Evolutionary conservation across 345 rosid species (phyloP), one percentile per base, ranked within the genome.

Genomic region (Raphanus sativus): DNA sequence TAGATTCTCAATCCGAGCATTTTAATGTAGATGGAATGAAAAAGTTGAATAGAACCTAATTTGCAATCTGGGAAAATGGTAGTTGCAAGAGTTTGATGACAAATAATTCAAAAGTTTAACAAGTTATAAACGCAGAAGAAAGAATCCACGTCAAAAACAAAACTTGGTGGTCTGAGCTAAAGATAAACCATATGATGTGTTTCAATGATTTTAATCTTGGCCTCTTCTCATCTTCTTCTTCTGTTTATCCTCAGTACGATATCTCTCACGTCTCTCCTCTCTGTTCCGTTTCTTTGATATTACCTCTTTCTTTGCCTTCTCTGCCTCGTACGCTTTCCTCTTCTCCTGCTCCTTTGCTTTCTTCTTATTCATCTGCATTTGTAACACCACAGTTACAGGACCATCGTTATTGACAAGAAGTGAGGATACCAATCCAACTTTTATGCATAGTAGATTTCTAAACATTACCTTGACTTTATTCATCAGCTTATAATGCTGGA

Each of bases 221-320:
- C 11, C 70, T 64, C 79, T 56, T 32, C 29, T 69, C 62, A 45
- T 72, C 82, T 80, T 89, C 87, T 94, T 92, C 84, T 80, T 86
- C 33, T 65, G 25, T 73, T 91, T 91, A 54, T 92, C 98, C 76
- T 91, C 85, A 61, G 12, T 82, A 24, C 97, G 76, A 69, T 89
- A 91, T 70, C 91, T 87, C 73, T 87, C 97, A 70, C 89, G 87
- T 42, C 90, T 77, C 81, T 89, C 92, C 77, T 89, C 98, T 78
- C 98, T 89, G 52, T 61, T 85, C 28, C 97, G 94, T 82, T 95
- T 95, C 80, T 81, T 88, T 0, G 73, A 80, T 71, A 84, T 25
- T 79, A 79, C 79, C 56, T 89, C 98, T 0, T 81, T 91, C 86
- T 95, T 95, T 3, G 89, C 91, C 84, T 71, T 91, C 84, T 91